Evolutionary conservation across 148 eudicot species (phyloP), one percentile per base, ranked within the genome.

Genomic region (Amaranthus hypochondriacus): DNA sequence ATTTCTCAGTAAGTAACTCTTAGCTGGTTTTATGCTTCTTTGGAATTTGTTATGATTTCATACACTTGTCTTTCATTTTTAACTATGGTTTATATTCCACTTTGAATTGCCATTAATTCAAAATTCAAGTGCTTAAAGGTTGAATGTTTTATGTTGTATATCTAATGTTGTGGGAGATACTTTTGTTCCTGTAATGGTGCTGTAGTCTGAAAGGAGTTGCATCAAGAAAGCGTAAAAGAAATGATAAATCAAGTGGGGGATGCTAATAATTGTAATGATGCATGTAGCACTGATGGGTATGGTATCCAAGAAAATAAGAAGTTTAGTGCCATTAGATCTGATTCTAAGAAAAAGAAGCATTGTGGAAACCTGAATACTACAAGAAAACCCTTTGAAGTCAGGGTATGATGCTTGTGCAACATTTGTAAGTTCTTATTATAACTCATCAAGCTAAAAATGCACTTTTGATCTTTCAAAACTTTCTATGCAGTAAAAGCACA

Each of bases 1-100:
- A 52, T 57, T 70, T 63, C 76, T 66, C 18, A 76, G 80, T 73
- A 57, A 69, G 62, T 76, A 5, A 8, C 10, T 67, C 50, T 60
- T 44, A 7, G 56, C 69, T 21, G 59, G 2, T 2, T 5, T 3
- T 67, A 39, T 42, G 8, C 5, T 9, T 10, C 15, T 49, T n/a
- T 44, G 44, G 13, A n/a, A 14, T 47, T 5, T 48, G 52, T 70
- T 51, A 7, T 57, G 6, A 6, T 52, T 53, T 9, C 14, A 52
- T 48, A 51, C n/a, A 6, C 39, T 12, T 21, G 9, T 13, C 4
- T 15, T 51, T 9, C 13, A 1, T 0, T 52, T 47, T 42, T 51
- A 39, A 54, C 43, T 49, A 4, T 63, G 53, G n/a, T 63, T 3
- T 6, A 28, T 28, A 28, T 28, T 28, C 39, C 39, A 28, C 2